Percentiles rank a stretch among this genome's conserved stretches.
These are phyloP conservation scores for Penicillium palitans DNA, from an alignment of 2,329 filamentous ascomycete species.

Conservation along the genomic window DNA sequence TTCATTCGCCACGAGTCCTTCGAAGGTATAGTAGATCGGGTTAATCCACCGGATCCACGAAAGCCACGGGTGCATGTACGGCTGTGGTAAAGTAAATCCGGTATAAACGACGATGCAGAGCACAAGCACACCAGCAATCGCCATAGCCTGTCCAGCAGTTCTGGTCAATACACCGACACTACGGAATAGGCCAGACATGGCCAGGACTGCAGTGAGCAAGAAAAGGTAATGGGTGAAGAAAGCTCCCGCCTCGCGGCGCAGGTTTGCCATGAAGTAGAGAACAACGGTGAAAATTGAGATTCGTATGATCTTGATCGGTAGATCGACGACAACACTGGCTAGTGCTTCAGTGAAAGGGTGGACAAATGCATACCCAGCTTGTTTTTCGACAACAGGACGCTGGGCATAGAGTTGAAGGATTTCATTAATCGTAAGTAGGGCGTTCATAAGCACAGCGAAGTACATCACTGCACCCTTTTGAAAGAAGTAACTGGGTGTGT, in stretches of 20 bases:
- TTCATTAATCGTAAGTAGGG: slow-evolving; percentile 57
- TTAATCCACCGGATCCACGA: slow-evolving; percentile 42
- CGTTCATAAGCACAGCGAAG: slow-evolving; percentile 83
- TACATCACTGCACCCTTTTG: slow-evolving; percentile 75
- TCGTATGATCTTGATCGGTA: slow-evolving; percentile 76
- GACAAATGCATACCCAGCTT: slow-evolving; percentile 32
- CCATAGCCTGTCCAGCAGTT: slow-evolving; percentile 53
- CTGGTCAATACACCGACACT: slow-evolving; percentile 48
- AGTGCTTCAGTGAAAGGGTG: slow-evolving; percentile 27
- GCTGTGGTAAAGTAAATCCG: slow-evolving; percentile 42
- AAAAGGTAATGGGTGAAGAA: slow-evolving; percentile 78
- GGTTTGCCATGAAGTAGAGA: slow-evolving; percentile 82
- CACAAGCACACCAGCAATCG: slow-evolving; percentile 41
- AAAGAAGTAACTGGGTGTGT: slow-evolving; percentile 68
- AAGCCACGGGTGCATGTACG: slow-evolving; percentile 53
- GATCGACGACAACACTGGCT: slow-evolving; percentile 32
- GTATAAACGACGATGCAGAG: slow-evolving; percentile 36
- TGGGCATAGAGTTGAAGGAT: slow-evolving; percentile 45
- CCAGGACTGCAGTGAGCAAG: slow-evolving; percentile 30
- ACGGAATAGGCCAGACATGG: slow-evolving; percentile 58
- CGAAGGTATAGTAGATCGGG: slow-evolving; percentile 35
- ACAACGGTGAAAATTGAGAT: slow-evolving; percentile 72
- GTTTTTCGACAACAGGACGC: slow-evolving; percentile 32
- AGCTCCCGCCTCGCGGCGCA: slow-evolving; percentile 68
- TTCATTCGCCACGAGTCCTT: slow-evolving; percentile 34